Percentiles rank a stretch among this genome's conserved stretches.
Evolutionary conservation across 192 early-diverging fungal genomes (phyloP).

Genomic region (Dissophora ornata): DNA sequence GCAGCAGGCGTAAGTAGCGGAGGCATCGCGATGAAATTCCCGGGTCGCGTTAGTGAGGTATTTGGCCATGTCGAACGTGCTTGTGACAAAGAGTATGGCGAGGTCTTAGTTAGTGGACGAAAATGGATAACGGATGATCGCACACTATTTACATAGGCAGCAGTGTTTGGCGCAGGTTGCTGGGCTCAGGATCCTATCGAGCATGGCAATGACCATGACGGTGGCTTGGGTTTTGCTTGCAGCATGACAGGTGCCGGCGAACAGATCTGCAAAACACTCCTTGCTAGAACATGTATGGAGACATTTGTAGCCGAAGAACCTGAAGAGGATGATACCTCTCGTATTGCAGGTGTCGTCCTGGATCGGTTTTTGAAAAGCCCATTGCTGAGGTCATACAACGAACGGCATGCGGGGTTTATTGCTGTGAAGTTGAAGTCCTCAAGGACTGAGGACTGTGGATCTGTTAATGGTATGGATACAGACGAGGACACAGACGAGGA

Average conservation of each 20-base stretch:
- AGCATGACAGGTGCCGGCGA: conserved; percentile 85
- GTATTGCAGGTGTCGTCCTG: neutral
- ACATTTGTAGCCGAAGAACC: conserved; percentile 10
- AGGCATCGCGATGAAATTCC: conserved; percentile 85
- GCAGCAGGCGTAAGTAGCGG: conserved; percentile 86
- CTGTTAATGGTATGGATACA: neutral
- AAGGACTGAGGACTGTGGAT: neutral
- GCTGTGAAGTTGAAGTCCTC: conserved; percentile 22
- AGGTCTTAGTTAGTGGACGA: too few species aligned
- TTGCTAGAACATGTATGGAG: conserved; percentile 71
- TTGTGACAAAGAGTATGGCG: too few species aligned
- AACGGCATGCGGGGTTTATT: conserved; percentile 54
- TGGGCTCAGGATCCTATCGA: conserved; percentile 73
- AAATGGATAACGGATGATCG: too few species aligned
- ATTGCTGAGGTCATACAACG: conserved; percentile 23
- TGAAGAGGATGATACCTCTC: neutral
- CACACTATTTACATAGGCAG: conserved; percentile 69
- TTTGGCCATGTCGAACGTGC: neutral
- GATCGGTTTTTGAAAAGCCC: conserved; percentile 42
- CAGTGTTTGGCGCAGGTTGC: conserved; percentile 83
- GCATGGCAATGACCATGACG: neutral
- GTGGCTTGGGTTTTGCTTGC: conserved; percentile 65
- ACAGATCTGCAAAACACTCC: conserved; percentile 81
- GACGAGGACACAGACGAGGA: neutral
- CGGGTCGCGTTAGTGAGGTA: conserved; percentile 88